These are phyloP conservation scores for Lentinula detonsa DNA, from an alignment of 768 basidiomycete genomes.

Conservation along the genomic window DNA sequence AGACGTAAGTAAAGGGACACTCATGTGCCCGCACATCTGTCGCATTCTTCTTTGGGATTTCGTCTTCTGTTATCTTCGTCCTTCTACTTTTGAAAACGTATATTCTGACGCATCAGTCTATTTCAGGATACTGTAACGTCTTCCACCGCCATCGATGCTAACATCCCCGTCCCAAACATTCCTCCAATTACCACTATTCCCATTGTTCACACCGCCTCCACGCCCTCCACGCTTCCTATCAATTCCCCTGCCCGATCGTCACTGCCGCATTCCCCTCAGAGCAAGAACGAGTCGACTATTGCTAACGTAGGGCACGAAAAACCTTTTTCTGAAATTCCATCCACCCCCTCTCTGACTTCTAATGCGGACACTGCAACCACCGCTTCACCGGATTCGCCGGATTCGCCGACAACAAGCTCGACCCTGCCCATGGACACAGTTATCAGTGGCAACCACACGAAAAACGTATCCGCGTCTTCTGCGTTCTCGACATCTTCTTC, in stretches of 20 bases:
- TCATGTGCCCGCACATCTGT: background rate
- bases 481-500: background rate
- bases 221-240: background rate
- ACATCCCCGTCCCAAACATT: conserved; percentile 25
- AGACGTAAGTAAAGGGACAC: background rate
- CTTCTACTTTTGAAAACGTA: background rate
- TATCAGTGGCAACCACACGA: background rate
- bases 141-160: conserved; percentile 22
- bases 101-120: background rate
- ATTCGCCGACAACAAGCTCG: background rate
- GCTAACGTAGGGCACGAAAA: background rate
- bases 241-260: background rate
- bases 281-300: background rate
- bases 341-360: background rate
- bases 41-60: background rate
- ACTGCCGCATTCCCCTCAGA: background rate
- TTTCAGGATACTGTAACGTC: background rate
- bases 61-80: background rate
- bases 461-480: background rate
- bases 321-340: background rate
- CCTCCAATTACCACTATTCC: conserved; percentile 15
- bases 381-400: background rate
- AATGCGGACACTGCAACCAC: background rate
- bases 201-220: background rate
- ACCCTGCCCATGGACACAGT: background rate